A percentile compares a stretch with the other conserved stretches of the same genome.
Conservation (phyloP, 495 filamentous ascomycete species). For the Penicillium subrubescens region DNA sequence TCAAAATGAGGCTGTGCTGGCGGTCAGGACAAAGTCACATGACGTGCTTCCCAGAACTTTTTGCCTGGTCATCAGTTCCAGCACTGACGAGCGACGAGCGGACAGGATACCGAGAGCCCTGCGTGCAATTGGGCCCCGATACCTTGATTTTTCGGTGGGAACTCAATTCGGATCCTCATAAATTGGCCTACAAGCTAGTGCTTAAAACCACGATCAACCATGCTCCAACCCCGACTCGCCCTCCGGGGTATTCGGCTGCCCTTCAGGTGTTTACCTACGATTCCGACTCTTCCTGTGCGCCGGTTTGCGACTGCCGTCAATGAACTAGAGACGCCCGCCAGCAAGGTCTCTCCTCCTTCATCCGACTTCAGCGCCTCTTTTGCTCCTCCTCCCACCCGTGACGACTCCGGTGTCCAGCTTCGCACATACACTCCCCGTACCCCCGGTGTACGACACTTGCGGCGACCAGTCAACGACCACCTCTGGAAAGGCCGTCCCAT, state of each 20-base stretch:
- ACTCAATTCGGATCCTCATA: not conserved
- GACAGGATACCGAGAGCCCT: not conserved
- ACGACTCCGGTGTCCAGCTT: slow-evolving; percentile 46
- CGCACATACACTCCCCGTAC: slow-evolving; percentile 93
- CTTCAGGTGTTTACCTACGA: slow-evolving; percentile 43
- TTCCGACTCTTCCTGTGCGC: slow-evolving; percentile 38
- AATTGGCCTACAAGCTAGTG: slow-evolving; percentile 6
- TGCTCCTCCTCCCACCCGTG: slow-evolving; percentile 48
- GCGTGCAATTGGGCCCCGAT: slow-evolving; percentile 5
- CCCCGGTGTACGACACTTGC: slow-evolving; percentile 89
- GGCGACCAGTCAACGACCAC: slow-evolving; percentile 91
- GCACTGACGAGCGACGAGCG: not conserved
- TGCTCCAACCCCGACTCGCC: slow-evolving; percentile 69
- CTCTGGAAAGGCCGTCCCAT: slow-evolving; percentile 90
- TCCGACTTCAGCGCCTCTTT: slow-evolving; percentile 45
- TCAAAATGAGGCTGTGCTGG: not conserved
- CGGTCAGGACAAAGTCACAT: slow-evolving; percentile 16
- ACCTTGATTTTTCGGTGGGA: not conserved
- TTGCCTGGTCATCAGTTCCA: slow-evolving; percentile 10
- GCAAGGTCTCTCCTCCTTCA: slow-evolving; percentile 31
- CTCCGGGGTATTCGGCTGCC: slow-evolving; percentile 53
- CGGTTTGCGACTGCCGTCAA: slow-evolving; percentile 58
- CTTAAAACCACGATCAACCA: slow-evolving; percentile 27
- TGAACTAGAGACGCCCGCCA: slow-evolving; percentile 35
- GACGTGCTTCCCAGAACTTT: slow-evolving; percentile 22